These are phyloP conservation scores for Smittium mucronatum DNA, from an alignment of 371 early-diverging fungal genomes.

Conservation along the genomic window DNA sequence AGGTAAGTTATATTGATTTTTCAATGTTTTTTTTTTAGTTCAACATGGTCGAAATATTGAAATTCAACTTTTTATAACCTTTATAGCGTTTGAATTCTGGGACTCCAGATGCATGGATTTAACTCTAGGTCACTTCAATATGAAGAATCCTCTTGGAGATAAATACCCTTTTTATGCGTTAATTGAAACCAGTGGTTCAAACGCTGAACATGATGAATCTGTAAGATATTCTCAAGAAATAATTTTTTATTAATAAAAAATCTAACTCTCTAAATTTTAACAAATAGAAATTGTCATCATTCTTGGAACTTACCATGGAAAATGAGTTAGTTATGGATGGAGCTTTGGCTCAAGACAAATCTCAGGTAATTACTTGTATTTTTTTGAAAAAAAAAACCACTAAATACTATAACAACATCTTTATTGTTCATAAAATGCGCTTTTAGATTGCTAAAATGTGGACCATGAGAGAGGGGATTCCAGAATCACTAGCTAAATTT, in stretches of 20 bases:
- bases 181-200: conserved; percentile 85
- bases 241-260: not conserved
- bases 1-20: not conserved
- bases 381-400: not conserved
- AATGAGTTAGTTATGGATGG: not conserved
- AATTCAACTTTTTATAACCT: not conserved
- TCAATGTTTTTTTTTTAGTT: not conserved
- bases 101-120: conserved; percentile 42
- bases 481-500: conserved; percentile 75
- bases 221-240: not conserved
- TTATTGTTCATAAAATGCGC: no score
- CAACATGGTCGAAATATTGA: not conserved
- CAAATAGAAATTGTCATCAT: not conserved
- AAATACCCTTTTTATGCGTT: conserved; percentile 76
- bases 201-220: conserved; percentile 74
- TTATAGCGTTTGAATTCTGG: conserved; percentile 88
- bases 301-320: conserved; percentile 3
- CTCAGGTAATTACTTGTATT: not conserved
- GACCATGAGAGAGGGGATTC: conserved; percentile 83
- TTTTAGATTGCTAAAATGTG: conserved; percentile 46
- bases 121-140: conserved; percentile 21
- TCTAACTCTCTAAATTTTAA: not conserved
- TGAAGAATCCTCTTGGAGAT: conserved; percentile 45
- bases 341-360: not conserved
- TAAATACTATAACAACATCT: no score